Evolutionary conservation across 805 yeast genomes (phyloP).

Genomic region (Spathaspora girioi): DNA sequence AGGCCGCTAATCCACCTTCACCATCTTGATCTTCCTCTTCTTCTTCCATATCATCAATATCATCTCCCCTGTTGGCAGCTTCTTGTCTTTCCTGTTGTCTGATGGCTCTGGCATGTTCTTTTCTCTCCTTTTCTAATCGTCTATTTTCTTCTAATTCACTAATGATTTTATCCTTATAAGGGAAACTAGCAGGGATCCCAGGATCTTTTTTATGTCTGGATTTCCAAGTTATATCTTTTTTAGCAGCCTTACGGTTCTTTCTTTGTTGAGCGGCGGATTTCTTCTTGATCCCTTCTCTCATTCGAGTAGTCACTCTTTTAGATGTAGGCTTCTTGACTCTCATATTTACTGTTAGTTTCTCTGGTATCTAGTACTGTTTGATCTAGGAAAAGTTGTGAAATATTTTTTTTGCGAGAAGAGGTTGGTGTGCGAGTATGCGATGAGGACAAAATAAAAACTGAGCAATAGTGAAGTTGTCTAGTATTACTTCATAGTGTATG

Average conservation of each 20-base stretch:
- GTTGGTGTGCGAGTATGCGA: background rate
- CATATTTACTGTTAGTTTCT: conserved; percentile 19
- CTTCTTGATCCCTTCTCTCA: conserved; percentile 95
- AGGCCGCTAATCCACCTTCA: conserved; percentile 65
- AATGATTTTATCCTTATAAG: conserved; percentile 83
- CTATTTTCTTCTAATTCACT: conserved; percentile 65
- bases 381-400: background rate
- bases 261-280: conserved; percentile 90
- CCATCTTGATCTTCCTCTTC: conserved; percentile 40
- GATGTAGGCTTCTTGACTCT: conserved; percentile 66
- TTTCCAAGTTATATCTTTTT: conserved; percentile 93
- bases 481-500: no score
- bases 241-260: conserved; percentile 76
- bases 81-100: conserved; percentile 44
- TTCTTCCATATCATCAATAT: conserved; percentile 33
- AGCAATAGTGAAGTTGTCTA: no score
- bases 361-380: background rate
- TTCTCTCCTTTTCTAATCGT: conserved; percentile 52
- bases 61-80: conserved; percentile 38
- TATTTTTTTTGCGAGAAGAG: conserved; percentile 1
- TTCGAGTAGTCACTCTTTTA: conserved; percentile 86
- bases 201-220: conserved; percentile 81
- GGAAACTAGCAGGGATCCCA: conserved; percentile 93
- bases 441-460: background rate
- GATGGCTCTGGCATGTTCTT: conserved; percentile 43